Evolutionary conservation across 2,329 filamentous ascomycete species (phyloP).

Genomic region (Alternaria alternata): DNA sequence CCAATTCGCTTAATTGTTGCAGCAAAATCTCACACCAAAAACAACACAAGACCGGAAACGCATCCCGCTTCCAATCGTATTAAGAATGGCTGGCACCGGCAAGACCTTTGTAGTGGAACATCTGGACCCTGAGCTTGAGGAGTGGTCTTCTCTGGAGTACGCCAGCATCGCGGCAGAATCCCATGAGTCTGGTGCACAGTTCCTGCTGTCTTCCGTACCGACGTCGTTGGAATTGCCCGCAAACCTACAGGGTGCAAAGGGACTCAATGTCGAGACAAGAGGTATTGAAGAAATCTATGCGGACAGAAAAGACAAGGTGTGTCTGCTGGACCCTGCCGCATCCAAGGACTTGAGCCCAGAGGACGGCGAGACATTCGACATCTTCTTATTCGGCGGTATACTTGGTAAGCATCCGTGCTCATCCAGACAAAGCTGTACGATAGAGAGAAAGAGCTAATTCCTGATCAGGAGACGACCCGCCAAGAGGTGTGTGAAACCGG

Average conservation of each 20-base stretch:
- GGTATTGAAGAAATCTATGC: conserved; percentile 86
- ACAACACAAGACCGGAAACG: conserved; percentile 18
- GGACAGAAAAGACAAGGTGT: conserved; percentile 76
- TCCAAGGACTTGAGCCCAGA: conserved; percentile 81
- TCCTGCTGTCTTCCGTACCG: conserved; percentile 85
- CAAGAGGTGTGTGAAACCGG: conserved; percentile 71
- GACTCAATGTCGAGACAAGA: conserved; percentile 75
- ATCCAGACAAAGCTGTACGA: neutral
- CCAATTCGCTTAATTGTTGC: conserved; percentile 9
- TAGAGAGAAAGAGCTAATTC: conserved; percentile 30
- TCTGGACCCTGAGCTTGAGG: conserved; percentile 90
- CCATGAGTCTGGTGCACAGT: conserved; percentile 69
- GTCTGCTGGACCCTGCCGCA: conserved; percentile 87
- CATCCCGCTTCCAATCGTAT: conserved; percentile 21
- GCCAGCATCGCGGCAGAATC: conserved; percentile 85
- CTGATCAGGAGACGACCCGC: conserved; percentile 83
- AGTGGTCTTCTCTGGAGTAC: conserved; percentile 96
- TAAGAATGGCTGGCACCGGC: conserved; percentile 41
- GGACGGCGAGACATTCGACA: conserved; percentile 83
- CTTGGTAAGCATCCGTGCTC: conserved; percentile 67
- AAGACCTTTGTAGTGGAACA: conserved; percentile 96
- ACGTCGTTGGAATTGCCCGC: conserved; percentile 66
- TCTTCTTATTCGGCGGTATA: conserved; percentile 95
- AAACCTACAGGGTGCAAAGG: conserved; percentile 66
- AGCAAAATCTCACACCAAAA: conserved; percentile 10